Percentiles rank a stretch among this genome's conserved stretches.
Evolutionary conservation across 108 stramenopile genomes (phyloP).

Genomic region (Cyclotella atomus): DNA sequence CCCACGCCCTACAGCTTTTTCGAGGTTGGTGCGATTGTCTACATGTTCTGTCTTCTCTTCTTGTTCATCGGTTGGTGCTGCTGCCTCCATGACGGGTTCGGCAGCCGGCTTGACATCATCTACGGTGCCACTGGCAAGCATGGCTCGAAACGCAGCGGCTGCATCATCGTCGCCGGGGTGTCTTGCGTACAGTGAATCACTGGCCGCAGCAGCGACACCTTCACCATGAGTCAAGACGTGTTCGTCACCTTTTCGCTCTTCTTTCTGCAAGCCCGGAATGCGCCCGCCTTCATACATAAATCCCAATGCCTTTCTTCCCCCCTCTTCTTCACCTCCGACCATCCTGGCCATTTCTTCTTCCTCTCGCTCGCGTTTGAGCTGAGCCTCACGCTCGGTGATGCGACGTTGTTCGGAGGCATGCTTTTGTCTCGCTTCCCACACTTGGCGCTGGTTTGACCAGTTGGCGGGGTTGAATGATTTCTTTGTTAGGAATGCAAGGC

Average conservation of each 20-base stretch:
- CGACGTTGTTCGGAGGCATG: constrained; percentile 59
- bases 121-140: constrained; percentile 57
- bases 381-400: constrained; percentile 61
- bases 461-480: constrained; percentile 89
- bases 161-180: constrained; percentile 85
- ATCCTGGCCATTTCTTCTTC: constrained; percentile 78
- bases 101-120: background rate
- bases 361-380: constrained; percentile 78
- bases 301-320: constrained; percentile 64
- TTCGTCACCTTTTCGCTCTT: background rate
- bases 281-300: constrained; percentile 80
- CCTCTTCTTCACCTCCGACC: constrained; percentile 63
- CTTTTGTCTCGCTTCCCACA: constrained; percentile 80
- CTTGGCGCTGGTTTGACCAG: constrained; percentile 67
- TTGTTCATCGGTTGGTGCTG: constrained; percentile 13
- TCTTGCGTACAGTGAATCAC: constrained; percentile 15
- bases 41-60: constrained; percentile 13
- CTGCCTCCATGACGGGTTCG: constrained; percentile 2
- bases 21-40: constrained; percentile 55
- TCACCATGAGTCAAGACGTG: constrained; percentile 1
- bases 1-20: constrained; percentile 79
- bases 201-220: constrained; percentile 14
- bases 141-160: constrained; percentile 80
- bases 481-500: constrained; percentile 84
- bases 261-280: constrained; percentile 63